Percentiles rank a stretch among this genome's conserved stretches.
These are phyloP conservation scores for Cyberlindnera amylophila DNA, from an alignment of 805 yeast genomes.

Conservation along the genomic window DNA sequence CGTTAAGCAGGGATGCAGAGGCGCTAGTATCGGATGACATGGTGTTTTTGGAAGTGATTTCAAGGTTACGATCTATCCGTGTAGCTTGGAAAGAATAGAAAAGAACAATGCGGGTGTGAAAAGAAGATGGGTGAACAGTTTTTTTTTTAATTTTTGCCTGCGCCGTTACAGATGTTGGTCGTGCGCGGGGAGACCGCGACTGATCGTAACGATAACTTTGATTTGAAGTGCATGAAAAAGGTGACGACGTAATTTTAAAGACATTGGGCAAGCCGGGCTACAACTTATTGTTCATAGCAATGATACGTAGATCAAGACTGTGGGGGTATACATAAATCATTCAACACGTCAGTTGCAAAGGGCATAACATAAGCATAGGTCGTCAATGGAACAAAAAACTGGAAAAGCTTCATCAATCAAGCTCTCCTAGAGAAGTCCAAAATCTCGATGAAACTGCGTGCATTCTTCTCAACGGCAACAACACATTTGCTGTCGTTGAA, in stretches of 20 bases:
- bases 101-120: no score
- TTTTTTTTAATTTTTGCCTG: not conserved
- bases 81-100: no score
- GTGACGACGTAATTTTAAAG: no score
- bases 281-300: not conserved
- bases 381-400: not conserved
- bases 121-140: not conserved
- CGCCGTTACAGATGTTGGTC: not conserved
- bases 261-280: no score
- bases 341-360: not conserved
- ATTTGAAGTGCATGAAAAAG: no score
- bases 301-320: not conserved
- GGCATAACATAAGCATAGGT: no score
- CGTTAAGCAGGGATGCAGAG: no score
- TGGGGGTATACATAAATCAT: not conserved
- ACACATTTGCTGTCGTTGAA: conserved; percentile 82
- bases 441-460: conserved; percentile 75
- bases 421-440: conserved; percentile 60
- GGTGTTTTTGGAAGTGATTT: not conserved
- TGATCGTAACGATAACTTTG: not conserved
- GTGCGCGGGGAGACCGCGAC: not conserved
- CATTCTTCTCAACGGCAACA: conserved; percentile 80
- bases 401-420: not conserved
- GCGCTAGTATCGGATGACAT: not conserved
- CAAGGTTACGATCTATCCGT: not conserved